phyloP scores from a whole-genome alignment of 805 yeast genomes.

The Zygoascus flipseniorum region DNA sequence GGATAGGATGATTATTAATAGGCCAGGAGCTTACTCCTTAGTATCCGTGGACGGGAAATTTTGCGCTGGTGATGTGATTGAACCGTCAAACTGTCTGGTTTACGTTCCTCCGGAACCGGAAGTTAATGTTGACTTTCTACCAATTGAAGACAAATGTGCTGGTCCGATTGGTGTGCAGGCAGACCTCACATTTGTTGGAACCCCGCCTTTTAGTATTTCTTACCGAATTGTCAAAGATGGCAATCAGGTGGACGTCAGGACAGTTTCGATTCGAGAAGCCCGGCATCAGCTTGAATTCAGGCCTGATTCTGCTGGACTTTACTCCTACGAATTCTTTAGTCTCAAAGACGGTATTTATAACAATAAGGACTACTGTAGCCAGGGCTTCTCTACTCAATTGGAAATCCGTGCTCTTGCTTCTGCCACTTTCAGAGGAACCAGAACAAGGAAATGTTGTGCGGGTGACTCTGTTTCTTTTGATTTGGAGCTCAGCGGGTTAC shows the following conservation, averaged over 20 bases:
- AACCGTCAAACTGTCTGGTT: conserved; percentile 45
- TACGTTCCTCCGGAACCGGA: conserved; percentile 51
- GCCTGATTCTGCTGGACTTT: conserved; percentile 77
- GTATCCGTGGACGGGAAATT: conserved; percentile 44
- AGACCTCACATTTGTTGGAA: conserved; percentile 60
- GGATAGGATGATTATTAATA: conserved; percentile 24
- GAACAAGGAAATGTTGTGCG: conserved; percentile 35
- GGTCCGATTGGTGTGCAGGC: conserved; percentile 84
- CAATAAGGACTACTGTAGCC: conserved; percentile 18
- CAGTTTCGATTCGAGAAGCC: conserved; percentile 26
- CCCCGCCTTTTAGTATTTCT: conserved; percentile 71
- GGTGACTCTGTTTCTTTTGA: conserved; percentile 42
- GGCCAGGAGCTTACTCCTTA: conserved; percentile 62
- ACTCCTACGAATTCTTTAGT: conserved; percentile 59
- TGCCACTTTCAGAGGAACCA: conserved; percentile 24
- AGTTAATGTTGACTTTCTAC: conserved; percentile 36
- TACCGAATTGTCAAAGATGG: conserved; percentile 42
- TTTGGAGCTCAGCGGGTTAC: conserved; percentile 62
- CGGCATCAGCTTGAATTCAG: conserved; percentile 55
- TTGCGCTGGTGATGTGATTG: conserved; percentile 61
- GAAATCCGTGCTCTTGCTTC: conserved; percentile 31
- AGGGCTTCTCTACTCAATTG: conserved; percentile 23
- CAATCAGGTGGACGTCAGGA: conserved; percentile 23
- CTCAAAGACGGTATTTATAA: conserved; percentile 59
- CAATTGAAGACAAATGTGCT: conserved; percentile 78